These are phyloP conservation scores for Vitellaria paradoxa DNA, from an alignment of 179 eudicot species.

Conservation along the genomic window DNA sequence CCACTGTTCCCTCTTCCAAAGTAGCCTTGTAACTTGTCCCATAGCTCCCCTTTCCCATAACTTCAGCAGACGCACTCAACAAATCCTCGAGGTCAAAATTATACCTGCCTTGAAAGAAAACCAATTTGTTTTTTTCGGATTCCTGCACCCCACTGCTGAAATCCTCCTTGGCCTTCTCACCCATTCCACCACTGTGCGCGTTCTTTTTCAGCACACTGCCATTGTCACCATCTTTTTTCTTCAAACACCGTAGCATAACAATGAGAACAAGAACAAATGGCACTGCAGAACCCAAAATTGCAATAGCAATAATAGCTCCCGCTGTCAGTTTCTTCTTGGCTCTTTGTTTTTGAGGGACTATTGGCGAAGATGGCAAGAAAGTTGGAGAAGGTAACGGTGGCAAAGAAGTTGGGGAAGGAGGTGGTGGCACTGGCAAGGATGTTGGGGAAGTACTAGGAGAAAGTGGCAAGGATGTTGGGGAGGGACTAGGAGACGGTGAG, in stretches of 20 bases:
- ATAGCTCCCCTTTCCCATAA: slow-evolving; percentile 81
- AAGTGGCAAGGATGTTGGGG: slow-evolving; percentile 21
- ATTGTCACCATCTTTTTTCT: slow-evolving; percentile 24
- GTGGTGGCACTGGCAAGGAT: slow-evolving; percentile 10
- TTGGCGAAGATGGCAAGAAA: slow-evolving; percentile 25
- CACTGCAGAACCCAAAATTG: slow-evolving; percentile 36
- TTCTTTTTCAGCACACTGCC: slow-evolving; percentile 31
- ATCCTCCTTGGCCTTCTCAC: slow-evolving; percentile 51
- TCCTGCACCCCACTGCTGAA: slow-evolving; percentile 78
- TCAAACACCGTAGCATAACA: slow-evolving; percentile 34
- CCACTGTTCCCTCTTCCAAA: slow-evolving; percentile 65
- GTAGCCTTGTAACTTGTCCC: slow-evolving; percentile 85
- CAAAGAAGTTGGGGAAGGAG: slow-evolving; percentile 18
- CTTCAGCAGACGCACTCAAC: slow-evolving; percentile 88
- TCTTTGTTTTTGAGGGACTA: slow-evolving; percentile 22
- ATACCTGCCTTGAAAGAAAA: slow-evolving; percentile 62
- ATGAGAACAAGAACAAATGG: slow-evolving; percentile 27
- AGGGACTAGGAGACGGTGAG: slow-evolving; percentile 40
- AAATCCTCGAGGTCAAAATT: slow-evolving; percentile 89
- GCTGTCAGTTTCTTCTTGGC: slow-evolving; percentile 35
- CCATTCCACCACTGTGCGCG: slow-evolving; percentile 32
- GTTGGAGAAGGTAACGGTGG: slow-evolving; percentile 25
- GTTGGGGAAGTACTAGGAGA: slow-evolving; percentile 36
- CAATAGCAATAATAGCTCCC: slow-evolving; percentile 48
- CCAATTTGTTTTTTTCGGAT: slow-evolving; percentile 67